phyloP scores from a whole-genome alignment of 129 eudicot species.

The Helianthus tuberosus region DNA sequence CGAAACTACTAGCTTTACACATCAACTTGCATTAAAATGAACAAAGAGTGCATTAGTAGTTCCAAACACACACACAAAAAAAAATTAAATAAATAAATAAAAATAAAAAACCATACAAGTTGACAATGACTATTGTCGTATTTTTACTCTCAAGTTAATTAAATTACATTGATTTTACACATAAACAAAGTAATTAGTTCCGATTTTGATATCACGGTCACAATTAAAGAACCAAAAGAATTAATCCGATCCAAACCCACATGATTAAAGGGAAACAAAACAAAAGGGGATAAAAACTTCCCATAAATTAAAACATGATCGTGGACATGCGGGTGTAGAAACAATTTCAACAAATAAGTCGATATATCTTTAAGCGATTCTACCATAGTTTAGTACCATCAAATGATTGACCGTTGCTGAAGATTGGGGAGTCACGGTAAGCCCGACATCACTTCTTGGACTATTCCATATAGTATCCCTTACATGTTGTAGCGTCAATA shows the following conservation, averaged over 20 bases:
- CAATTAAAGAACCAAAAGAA: conserved; percentile 29
- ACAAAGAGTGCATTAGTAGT: background rate
- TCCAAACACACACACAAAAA: background rate
- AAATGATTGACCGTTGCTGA: conserved; percentile 43
- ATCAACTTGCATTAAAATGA: background rate
- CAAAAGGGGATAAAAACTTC: conserved; percentile 33
- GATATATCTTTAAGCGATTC: conserved; percentile 28
- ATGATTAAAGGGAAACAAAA: background rate
- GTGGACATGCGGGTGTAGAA: conserved; percentile 19
- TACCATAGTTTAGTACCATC: conserved; percentile 61
- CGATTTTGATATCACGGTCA: conserved; percentile 22
- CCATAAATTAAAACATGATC: conserved; percentile 32
- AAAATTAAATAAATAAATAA: no score
- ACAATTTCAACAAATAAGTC: conserved; percentile 20
- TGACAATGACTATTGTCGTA: background rate
- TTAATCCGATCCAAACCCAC: conserved; percentile 22
- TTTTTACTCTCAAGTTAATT: conserved; percentile 26
- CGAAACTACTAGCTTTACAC: background rate
- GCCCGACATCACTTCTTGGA: conserved; percentile 25
- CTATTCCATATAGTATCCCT: conserved; percentile 73
- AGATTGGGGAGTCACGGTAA: conserved; percentile 29
- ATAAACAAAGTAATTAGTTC: conserved; percentile 25
- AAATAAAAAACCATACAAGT: background rate
- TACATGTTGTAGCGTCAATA: conserved; percentile 72
- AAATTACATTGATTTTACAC: conserved; percentile 25